A percentile compares a stretch with the other conserved stretches of the same genome.
Evolutionary conservation across 139 green algal species (phyloP).

Genomic region (Nannochloris sp.): DNA sequence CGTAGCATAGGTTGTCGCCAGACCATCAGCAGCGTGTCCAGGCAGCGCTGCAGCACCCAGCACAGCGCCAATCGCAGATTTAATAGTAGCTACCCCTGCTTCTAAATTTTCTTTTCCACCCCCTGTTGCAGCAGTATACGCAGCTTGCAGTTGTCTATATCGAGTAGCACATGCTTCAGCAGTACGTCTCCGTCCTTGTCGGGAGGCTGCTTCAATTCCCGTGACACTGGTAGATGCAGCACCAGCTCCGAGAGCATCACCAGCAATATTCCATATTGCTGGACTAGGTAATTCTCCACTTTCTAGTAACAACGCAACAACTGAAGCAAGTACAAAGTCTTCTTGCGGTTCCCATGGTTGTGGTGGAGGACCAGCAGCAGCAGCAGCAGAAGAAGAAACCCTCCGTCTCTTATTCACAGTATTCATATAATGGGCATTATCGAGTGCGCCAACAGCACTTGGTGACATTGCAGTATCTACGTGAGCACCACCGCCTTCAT

Average conservation of each 20-base stretch:
- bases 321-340: constrained; percentile 22
- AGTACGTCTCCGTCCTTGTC: neutral
- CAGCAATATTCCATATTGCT: constrained; percentile 15
- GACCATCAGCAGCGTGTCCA: neutral
- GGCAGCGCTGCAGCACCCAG: neutral
- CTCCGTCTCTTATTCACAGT: neutral
- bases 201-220: neutral
- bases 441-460: no score
- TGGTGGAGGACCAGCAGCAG: neutral
- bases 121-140: neutral
- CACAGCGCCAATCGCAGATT: neutral
- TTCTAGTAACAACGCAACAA: neutral
- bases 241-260: constrained; percentile 25
- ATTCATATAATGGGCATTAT: no score
- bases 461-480: no score
- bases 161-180: constrained; percentile 1
- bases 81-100: neutral
- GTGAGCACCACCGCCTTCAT: no score
- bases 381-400: neutral
- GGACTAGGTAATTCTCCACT: neutral
- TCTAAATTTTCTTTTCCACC: neutral
- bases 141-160: constrained; percentile 7
- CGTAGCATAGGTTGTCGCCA: neutral
- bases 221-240: neutral
- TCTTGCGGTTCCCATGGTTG: neutral